Base-by-base conservation (phyloP, 352 stramenopile genomes). In the Phytophthora cryptogea region DNA sequence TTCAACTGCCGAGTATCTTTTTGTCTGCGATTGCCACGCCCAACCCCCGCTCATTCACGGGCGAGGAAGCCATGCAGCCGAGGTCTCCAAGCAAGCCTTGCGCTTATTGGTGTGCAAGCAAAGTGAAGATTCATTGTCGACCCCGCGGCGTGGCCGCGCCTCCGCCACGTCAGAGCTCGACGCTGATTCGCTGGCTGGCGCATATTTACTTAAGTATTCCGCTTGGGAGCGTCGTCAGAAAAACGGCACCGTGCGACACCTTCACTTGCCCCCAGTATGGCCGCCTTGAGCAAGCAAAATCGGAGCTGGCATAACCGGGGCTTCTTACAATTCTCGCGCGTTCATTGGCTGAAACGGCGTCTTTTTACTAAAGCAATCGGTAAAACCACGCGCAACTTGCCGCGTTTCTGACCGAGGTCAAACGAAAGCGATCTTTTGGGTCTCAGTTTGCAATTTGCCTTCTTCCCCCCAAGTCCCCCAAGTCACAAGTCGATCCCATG, bases 361-460 rank as follows among this genome's bases (percentile, higher is more conserved):
- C 6, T 13, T 33, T 4, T 32, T 46, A 61, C 41, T 54, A 54
- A 62, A 45, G n/a, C 17, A 44, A 49, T 54, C 2, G 48, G 52
- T 67, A 68, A 68, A 61, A 66, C 54, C 17, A 63, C 53, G 41
- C 59, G 36, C 26, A n/a, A 5, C 14, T 8, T 28, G 16, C 10
- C 35, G 20, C 13, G 7, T 39, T 28, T 40, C 30, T 48, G 13
- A 7, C 13, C 23, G 4, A 16, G n/a, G 16, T 23, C 20, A 31
- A 48, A 48, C 17, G 20, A 16, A 16, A 26, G 23, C 35, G 46
- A 64, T 66, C 50, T 66, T 63, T 62, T 28, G 0, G 2, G 33
- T 13, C 35, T 66, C 68, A 76, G 54, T 76, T 70, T 32, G 63
- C 68, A 70, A 63, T 70, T 73, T 55, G 51, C 59, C 47, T 43